Evolutionary conservation across 2,329 filamentous ascomycete genomes (phyloP), one percentile per base, ranked within the genome.

Genomic region (Dendryphion nanum): DNA sequence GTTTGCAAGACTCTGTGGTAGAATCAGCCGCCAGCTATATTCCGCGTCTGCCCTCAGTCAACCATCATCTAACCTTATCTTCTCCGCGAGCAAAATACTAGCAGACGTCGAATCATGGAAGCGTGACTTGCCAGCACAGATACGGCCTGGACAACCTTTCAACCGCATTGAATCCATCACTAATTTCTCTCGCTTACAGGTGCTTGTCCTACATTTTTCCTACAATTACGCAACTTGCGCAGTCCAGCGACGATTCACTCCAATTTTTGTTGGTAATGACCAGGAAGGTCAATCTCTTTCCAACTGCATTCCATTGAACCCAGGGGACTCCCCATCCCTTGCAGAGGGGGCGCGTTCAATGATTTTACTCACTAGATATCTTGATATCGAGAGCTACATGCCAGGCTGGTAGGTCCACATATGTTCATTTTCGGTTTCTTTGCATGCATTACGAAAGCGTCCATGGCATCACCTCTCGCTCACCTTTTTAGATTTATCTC

Each of bases 101-200:
- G 23, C 23, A 26, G 8, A 26, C n/a, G 23, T 26, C 23, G 23
- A 26, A 26, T 26, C 23, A 26, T 26, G 23, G 23, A 26, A 26
- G 23, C 23, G n/a, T 8, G n/a, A n/a, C n/a, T 26, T 26, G n/a
- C 23, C 23, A 26, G n/a, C n/a, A n/a, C 23, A 26, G 23, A 26
- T 26, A 26, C 23, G 23, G 23, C 23, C 23, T 8, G 23, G 23
- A 26, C 23, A 26, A 26, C 23, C 23, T 8, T 26, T 26, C n/a
- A 26, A n/a, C 23, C 23, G 23, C 23, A 26, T 26, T n/a, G 8
- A 26, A 26, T n/a, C 23, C 23, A 26, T 26, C 8, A n/a, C 23
- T 26, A 26, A 26, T 26, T 26, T 26, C n/a, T 26, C 23, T 26
- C 23, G 23, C n/a, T 26, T 26, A 26, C 23, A 26, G n/a, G 23